Evolutionary conservation across 352 stramenopile genomes (phyloP), one percentile per base, ranked within the genome.

Genomic region (Phytophthora pisi): DNA sequence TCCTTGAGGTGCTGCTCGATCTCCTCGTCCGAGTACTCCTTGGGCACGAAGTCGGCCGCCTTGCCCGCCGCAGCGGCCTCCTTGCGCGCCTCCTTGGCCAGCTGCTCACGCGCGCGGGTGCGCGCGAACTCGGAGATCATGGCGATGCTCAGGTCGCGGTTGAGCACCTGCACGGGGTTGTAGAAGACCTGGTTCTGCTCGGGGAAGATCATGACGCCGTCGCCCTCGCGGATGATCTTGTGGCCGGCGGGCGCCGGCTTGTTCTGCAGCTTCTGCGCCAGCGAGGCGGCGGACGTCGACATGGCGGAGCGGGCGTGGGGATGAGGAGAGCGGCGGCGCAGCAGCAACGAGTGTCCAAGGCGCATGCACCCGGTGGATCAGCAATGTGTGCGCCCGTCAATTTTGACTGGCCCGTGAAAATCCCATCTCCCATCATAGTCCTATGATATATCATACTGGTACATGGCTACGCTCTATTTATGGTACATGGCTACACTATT

Each of bases 101-200:
- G 66, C 49, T 91, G 79, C 68, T 94, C 87, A 57, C 82, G 59
- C 49, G 82, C 81, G 47, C 96, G 86, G 45, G 91, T 84, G 58
- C 98, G 93, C 20, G 91, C 95, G 79, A 99, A 99, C 61, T 99
- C 85, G 42, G 93, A 96, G 75, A 99, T 99, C 76, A 99, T 97
- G 18, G 98, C 75, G 67, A 99, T 98, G 10, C 88, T 98, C 45
- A 99, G 79, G 82, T 99, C 98, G 51, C 98, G 95, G 84, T 99
- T 99, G 62, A 99, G 96, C 53, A 99, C 97, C 81, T 96, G 89
- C 49, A 96, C 91, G 63, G 94, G 92, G 78, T 97, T 98, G 79
- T 97, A 97, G 64, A 98, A 98, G 24, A 97, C 92, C 64, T 96
- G 90, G 74, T 96, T 96, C 62, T 91, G 79, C 69, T 93, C 84